Base-by-base conservation (phyloP, 352 stramenopile species). In the Globisporangium spiculum region DNA sequence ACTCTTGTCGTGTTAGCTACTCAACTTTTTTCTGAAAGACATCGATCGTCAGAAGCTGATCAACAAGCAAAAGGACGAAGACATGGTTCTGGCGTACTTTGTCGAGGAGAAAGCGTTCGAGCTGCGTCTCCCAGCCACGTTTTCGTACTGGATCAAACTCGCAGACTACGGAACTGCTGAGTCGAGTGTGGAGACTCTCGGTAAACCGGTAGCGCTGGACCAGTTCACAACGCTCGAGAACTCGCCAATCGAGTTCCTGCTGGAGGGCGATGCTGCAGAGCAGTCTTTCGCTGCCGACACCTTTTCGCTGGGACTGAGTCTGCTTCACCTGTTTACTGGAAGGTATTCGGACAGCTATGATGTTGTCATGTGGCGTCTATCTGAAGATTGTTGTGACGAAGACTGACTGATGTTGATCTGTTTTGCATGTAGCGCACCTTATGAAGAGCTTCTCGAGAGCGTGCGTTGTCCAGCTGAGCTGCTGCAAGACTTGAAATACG, bases 161-260 rank as follows among this genome's bases (percentile, higher is more conserved):
- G 97, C 97, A 8, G 98, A 99, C 76, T 99, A 98, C 79, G 98
- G 98, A 2, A 99, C 97, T 1, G 92, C 97, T 6, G 93, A 98
- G 67, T 93, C 98, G 30, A 87, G 90, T 59, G 70, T 72, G 1
- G 89, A 93, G 16, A 94, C 84, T 27, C 79, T 98, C 56, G 94
- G 91, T n/a, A 83, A 93, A 61, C 90, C 89, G 1, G 91, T 99
- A 3, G 96, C 84, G 4, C 80, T 98, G 50, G 94, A 96, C 44
- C 97, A 96, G 61, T 99, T 99, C 71, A 98, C 97, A 32, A 99
- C 98, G 20, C 77, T 99, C 20, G 98, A 99, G 75, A 99, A 99
- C 74, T 96, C 96, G 16, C 94, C 98, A 2, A 83, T 97, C 24
- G 98, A 99, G 54, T 98, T 97, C 59, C 75, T 99, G 9, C 81